phyloP scores from a whole-genome alignment of 352 stramenopile genomes.

The Phytophthora boehmeriae region DNA sequence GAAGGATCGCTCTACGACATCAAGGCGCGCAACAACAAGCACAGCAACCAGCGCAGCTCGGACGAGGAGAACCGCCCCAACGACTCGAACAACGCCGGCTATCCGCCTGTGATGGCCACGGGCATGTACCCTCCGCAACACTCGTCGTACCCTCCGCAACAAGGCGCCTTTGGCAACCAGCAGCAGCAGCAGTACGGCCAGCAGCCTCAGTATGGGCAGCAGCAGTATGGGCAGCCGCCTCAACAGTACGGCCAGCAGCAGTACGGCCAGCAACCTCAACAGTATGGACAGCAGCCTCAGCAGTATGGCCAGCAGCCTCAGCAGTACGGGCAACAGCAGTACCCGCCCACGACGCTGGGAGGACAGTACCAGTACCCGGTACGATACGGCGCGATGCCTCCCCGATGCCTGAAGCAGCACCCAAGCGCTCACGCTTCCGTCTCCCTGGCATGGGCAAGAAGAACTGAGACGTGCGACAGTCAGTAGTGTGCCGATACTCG shows the following conservation, averaged over 20 bases:
- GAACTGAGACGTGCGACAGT: slow-evolving; percentile 59
- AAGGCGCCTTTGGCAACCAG: slow-evolving; percentile 29
- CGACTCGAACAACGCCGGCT: slow-evolving; percentile 37
- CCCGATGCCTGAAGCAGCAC: slow-evolving; percentile 54
- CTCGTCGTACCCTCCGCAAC: slow-evolving; percentile 35
- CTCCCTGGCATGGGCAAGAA: slow-evolving; percentile 75
- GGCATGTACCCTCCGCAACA: slow-evolving; percentile 63
- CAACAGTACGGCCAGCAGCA: slow-evolving; percentile 33
- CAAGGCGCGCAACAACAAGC: slow-evolving; percentile 37
- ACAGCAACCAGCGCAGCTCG: slow-evolving; percentile 52
- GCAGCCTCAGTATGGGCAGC: no score
- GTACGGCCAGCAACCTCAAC: slow-evolving; percentile 18
- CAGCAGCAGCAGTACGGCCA: slow-evolving; percentile 32
- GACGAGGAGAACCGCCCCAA: slow-evolving; percentile 66
- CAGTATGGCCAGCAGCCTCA: slow-evolving; percentile 13
- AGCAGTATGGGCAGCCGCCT: no score
- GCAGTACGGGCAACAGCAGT: slow-evolving; percentile 31
- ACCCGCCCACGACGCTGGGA: slow-evolving; percentile 36
- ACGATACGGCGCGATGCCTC: slow-evolving; percentile 54
- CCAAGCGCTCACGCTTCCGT: slow-evolving; percentile 79
- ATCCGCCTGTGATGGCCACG: slow-evolving; percentile 51
- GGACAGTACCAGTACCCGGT: slow-evolving; percentile 64
- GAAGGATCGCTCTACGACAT: slow-evolving; percentile 73
- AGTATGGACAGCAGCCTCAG: slow-evolving; percentile 20
- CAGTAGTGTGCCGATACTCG: slow-evolving; percentile 21